A percentile compares a stretch with the other conserved stretches of the same genome.
Conservation (phyloP, 1,284 basidiomycete genomes). For the Trichosporon coremiiforme region DNA sequence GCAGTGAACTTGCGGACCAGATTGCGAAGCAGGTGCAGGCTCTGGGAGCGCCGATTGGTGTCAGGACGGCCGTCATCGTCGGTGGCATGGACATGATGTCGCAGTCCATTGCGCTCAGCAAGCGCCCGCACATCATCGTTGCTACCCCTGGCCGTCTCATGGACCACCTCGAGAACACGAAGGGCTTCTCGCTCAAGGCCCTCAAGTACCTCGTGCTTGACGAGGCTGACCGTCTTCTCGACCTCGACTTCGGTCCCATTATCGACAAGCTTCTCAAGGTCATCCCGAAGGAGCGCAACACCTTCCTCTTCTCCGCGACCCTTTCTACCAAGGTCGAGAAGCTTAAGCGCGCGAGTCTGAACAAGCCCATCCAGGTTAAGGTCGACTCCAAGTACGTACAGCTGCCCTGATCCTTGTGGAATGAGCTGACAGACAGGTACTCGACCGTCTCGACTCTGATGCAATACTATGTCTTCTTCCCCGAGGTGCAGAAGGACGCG, state of each 20-base stretch:
- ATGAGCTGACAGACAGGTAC: constrained; percentile 65
- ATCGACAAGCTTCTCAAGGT: constrained; percentile 97
- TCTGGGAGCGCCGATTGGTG: constrained; percentile 90
- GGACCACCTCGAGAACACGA: constrained; percentile 97
- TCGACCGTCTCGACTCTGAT: constrained; percentile 93
- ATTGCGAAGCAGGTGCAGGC: constrained; percentile 95
- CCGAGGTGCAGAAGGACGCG: constrained; percentile 88
- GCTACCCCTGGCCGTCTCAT: constrained; percentile 94
- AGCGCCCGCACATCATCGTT: constrained; percentile 89
- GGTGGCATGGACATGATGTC: constrained; percentile 94
- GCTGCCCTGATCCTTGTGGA: not conserved
- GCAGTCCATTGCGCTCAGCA: constrained; percentile 90
- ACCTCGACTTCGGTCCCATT: constrained; percentile 96
- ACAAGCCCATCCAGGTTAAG: constrained; percentile 92
- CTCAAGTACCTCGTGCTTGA: constrained; percentile 94
- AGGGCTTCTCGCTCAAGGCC: constrained; percentile 87
- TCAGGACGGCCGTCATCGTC: constrained; percentile 86
- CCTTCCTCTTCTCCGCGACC: constrained; percentile 98
- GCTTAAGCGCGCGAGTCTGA: constrained; percentile 91
- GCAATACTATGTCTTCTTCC: constrained; percentile 95
- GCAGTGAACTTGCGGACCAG: constrained; percentile 93
- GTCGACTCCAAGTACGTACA: constrained; percentile 80
- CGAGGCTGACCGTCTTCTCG: constrained; percentile 93
- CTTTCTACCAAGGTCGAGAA: constrained; percentile 99
- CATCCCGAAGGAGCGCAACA: constrained; percentile 90